Conservation (phyloP, 805 yeast species). For the Hanseniaspora clermontiae region DNA sequence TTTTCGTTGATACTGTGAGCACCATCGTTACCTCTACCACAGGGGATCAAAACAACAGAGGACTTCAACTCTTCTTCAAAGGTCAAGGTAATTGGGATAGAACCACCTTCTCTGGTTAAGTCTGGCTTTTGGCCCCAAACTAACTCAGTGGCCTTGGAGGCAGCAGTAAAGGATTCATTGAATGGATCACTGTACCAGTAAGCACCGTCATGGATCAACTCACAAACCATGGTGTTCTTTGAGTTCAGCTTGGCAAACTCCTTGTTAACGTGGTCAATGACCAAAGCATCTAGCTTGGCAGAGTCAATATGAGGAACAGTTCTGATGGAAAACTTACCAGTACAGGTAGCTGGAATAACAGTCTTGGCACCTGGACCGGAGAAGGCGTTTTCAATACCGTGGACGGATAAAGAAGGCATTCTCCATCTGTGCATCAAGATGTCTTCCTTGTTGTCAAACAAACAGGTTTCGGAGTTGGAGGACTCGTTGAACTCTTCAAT, state of each 20-base stretch:
- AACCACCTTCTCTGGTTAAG: constrained; percentile 97
- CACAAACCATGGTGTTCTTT: constrained; percentile 60
- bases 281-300: constrained; percentile 62
- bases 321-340: constrained; percentile 91
- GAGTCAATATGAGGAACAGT: constrained; percentile 92
- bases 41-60: constrained; percentile 78
- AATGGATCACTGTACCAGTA: constrained; percentile 95
- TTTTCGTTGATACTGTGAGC: constrained; percentile 98
- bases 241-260: constrained; percentile 58
- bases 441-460: constrained; percentile 64
- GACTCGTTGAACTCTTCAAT: constrained; percentile 78
- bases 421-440: constrained; percentile 98
- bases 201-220: constrained; percentile 83
- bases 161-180: constrained; percentile 87
- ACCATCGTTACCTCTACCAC: constrained; percentile 99
- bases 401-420: constrained; percentile 88
- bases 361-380: constrained; percentile 93
- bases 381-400: constrained; percentile 97
- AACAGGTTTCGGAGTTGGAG: constrained; percentile 73
- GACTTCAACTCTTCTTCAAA: constrained; percentile 81
- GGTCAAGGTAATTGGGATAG: constrained; percentile 91
- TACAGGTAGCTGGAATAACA: constrained; percentile 88
- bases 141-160: constrained; percentile 80
- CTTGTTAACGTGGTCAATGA: constrained; percentile 53
- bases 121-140: constrained; percentile 96